Conservation (phyloP, 1,284 basidiomycete genomes). For the Pyrrhoderma lamaoense region DNA sequence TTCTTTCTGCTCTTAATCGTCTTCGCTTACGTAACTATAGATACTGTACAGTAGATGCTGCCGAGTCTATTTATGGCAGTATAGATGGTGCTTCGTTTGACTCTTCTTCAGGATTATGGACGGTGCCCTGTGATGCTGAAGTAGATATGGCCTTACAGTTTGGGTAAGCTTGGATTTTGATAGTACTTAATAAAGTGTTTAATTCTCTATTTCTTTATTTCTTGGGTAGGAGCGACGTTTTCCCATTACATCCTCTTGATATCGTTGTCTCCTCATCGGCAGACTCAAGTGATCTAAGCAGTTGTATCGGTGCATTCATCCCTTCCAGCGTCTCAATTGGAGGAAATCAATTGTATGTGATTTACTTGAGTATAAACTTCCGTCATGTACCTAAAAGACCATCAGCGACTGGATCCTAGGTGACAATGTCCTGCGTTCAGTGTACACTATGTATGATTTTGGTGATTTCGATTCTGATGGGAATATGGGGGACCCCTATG, state of each 20-base stretch:
- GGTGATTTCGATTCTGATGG: conserved; percentile 64
- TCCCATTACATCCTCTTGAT: conserved; percentile 71
- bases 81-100: conserved; percentile 53
- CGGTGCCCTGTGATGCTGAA: conserved; percentile 61
- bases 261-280: conserved; percentile 41
- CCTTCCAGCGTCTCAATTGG: conserved; percentile 51
- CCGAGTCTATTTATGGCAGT: conserved; percentile 57
- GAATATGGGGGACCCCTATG: conserved; percentile 64
- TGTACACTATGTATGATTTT: conserved; percentile 83
- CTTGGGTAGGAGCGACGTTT: conserved; percentile 59
- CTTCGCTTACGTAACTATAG: conserved; percentile 28
- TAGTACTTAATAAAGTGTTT: no score
- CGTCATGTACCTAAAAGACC: neutral
- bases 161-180: conserved; percentile 39
- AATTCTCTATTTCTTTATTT: no score
- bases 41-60: conserved; percentile 55
- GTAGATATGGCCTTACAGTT: conserved; percentile 71
- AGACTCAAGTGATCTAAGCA: conserved; percentile 27
- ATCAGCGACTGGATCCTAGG: conserved; percentile 73
- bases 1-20: conserved; percentile 5
- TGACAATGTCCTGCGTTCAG: conserved; percentile 73
- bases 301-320: conserved; percentile 67
- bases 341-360: conserved; percentile 53
- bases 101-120: conserved; percentile 47
- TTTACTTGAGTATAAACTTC: conserved; percentile 2